phyloP scores from a whole-genome alignment of 352 stramenopile genomes.

The Globisporangium carolinianum region DNA sequence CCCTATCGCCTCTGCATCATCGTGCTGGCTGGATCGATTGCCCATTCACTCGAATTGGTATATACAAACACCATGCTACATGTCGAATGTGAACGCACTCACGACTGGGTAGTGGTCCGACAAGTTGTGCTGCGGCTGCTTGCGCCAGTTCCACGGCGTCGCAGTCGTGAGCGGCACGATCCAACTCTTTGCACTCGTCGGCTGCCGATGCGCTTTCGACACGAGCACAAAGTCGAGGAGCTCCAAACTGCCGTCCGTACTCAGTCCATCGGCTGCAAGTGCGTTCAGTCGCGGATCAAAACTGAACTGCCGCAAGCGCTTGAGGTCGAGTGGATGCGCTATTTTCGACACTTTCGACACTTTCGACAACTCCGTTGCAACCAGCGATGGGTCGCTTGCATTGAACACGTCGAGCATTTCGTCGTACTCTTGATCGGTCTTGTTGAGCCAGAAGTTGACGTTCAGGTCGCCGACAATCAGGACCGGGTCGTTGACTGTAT shows the following conservation, averaged over 20 bases:
- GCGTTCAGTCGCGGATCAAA: conserved; percentile 71
- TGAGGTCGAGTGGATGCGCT: conserved; percentile 15
- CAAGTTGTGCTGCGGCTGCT: conserved; percentile 57
- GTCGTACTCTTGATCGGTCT: conserved; percentile 67
- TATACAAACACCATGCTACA: conserved; percentile 19
- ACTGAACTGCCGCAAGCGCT: conserved; percentile 42
- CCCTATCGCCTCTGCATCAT: too few species aligned
- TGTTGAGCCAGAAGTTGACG: conserved; percentile 73
- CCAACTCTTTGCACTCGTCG: conserved; percentile 43
- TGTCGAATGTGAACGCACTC: conserved; percentile 64
- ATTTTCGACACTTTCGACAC: background rate
- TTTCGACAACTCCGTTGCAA: conserved; percentile 3
- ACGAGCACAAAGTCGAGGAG: conserved; percentile 71
- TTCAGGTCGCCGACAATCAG: conserved; percentile 67
- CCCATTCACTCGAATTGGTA: background rate
- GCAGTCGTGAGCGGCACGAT: conserved; percentile 45
- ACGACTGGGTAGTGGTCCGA: conserved; percentile 77
- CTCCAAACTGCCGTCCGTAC: conserved; percentile 67
- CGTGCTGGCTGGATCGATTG: background rate
- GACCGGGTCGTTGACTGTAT: conserved; percentile 49
- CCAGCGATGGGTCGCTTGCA: conserved; percentile 35
- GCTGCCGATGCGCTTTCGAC: conserved; percentile 49
- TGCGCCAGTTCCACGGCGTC: conserved; percentile 53
- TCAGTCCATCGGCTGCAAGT: conserved; percentile 54
- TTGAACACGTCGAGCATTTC: conserved; percentile 71